phyloP scores from a whole-genome alignment of 2,329 filamentous ascomycete genomes.

The Coniochaeta sp. region DNA sequence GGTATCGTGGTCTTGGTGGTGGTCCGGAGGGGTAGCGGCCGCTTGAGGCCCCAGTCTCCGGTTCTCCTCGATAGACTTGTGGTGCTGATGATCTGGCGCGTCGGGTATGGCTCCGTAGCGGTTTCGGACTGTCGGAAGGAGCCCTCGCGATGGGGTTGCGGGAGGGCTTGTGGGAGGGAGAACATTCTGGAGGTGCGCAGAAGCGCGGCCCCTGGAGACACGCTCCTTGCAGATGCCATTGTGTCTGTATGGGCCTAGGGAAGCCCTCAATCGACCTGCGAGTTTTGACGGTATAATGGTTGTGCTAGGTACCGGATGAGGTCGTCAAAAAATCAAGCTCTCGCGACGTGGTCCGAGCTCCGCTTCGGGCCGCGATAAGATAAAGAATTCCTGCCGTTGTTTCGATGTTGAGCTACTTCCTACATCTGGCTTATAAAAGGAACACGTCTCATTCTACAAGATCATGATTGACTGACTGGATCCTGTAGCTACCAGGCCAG shows the following conservation, averaged over 20 bases:
- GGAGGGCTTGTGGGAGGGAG: slow-evolving; percentile 71
- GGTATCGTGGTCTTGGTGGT: slow-evolving; percentile 68
- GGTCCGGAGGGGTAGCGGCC: slow-evolving; percentile 69
- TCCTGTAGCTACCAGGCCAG: too few relatives aligned
- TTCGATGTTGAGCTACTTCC: too few relatives aligned
- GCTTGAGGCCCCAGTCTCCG: slow-evolving; percentile 92
- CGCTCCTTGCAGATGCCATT: slow-evolving; percentile 21
- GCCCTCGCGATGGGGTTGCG: slow-evolving; percentile 47
- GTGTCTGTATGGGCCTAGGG: slow-evolving; percentile 3
- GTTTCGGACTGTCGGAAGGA: slow-evolving; percentile 52
- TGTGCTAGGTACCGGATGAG: background rate
- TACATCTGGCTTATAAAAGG: too few relatives aligned
- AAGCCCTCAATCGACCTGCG: background rate
- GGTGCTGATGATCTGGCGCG: slow-evolving; percentile 74
- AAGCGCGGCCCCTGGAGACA: slow-evolving; percentile 61
- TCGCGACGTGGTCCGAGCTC: background rate
- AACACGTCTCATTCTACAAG: too few relatives aligned
- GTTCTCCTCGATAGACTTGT: slow-evolving; percentile 62
- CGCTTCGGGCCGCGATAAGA: too few relatives aligned
- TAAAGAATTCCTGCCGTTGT: too few relatives aligned
- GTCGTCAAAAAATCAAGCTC: background rate
- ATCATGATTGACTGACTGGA: too few relatives aligned
- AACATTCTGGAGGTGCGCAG: slow-evolving; percentile 86
- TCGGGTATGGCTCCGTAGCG: slow-evolving; percentile 73
- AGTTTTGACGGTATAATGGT: background rate